These are phyloP conservation scores for Pseudocercospora musae DNA, from an alignment of 2,329 filamentous ascomycete species.

Conservation along the genomic window DNA sequence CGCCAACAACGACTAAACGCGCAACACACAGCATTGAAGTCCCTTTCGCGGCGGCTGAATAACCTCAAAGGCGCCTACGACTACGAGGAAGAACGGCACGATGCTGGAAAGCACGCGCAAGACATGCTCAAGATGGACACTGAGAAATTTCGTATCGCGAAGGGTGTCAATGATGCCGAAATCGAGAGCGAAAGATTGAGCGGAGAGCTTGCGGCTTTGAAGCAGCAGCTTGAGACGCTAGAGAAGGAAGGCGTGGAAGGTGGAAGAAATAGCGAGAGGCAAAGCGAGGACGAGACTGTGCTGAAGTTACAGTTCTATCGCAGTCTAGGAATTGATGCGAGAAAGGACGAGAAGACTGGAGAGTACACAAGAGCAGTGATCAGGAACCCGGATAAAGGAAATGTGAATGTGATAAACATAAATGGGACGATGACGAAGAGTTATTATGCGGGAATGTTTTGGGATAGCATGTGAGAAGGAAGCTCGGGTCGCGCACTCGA, in stretches of 20 bases:
- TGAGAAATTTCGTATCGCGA: constrained; percentile 91
- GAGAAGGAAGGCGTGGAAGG: constrained; percentile 87
- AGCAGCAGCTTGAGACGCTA: constrained; percentile 72
- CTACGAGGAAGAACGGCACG: constrained; percentile 72
- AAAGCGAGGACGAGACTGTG: constrained; percentile 48
- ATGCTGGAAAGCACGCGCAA: constrained; percentile 73
- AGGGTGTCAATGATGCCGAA: constrained; percentile 82
- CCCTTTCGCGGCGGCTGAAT: constrained; percentile 71
- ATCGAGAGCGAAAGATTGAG: constrained; percentile 92
- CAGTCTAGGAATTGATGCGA: constrained; percentile 84
- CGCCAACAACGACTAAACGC: constrained; percentile 67
- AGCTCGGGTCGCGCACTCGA: background rate
- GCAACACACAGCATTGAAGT: constrained; percentile 40
- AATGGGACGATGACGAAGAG: constrained; percentile 81
- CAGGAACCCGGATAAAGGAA: constrained; percentile 78
- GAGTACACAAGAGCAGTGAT: constrained; percentile 85
- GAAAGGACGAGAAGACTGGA: constrained; percentile 68
- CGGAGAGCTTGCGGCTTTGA: constrained; percentile 71
- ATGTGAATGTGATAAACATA: constrained; percentile 92
- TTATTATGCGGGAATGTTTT: constrained; percentile 96
- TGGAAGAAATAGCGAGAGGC: constrained; percentile 44
- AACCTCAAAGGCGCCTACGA: constrained; percentile 72
- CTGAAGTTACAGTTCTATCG: constrained; percentile 88
- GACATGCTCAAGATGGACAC: constrained; percentile 86
- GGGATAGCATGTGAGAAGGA: constrained; percentile 69